Percentiles rank a stretch among this genome's conserved stretches.
phyloP scores from a whole-genome alignment of 1,284 basidiomycete genomes.

The Sporisorium reilianum region DNA sequence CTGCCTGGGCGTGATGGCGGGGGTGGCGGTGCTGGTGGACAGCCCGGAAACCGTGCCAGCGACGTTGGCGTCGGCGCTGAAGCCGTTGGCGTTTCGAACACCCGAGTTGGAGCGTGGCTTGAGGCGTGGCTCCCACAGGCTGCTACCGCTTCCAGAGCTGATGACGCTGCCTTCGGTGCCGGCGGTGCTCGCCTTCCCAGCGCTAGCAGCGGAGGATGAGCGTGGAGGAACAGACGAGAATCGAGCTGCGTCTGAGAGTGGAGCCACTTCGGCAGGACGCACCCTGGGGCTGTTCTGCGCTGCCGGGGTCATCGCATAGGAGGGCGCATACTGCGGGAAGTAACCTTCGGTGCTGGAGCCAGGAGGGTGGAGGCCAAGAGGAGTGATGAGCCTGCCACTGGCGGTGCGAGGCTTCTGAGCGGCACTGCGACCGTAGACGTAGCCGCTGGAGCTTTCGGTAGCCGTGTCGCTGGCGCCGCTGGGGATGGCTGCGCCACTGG shows the following conservation, averaged over 20 bases:
- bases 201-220: slow-evolving; percentile 47
- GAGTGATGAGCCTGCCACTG: slow-evolving; percentile 61
- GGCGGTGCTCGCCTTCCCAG: slow-evolving; percentile 34
- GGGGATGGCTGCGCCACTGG: slow-evolving; percentile 53
- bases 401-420: slow-evolving; percentile 54
- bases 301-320: slow-evolving; percentile 16
- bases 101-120: slow-evolving; percentile 33
- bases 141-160: slow-evolving; percentile 47
- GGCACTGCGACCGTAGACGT: slow-evolving; percentile 36
- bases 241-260: slow-evolving; percentile 5
- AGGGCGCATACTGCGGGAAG: slow-evolving; percentile 42
- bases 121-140: slow-evolving; percentile 53
- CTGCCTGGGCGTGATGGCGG: slow-evolving; percentile 47
- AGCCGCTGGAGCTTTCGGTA: slow-evolving; percentile 58
- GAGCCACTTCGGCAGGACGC: slow-evolving; percentile 13
- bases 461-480: slow-evolving; percentile 63
- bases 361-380: slow-evolving; percentile 49
- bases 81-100: slow-evolving; percentile 13
- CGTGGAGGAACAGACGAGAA: slow-evolving; percentile 20
- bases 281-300: slow-evolving; percentile 24
- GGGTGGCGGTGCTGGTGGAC: slow-evolving; percentile 51
- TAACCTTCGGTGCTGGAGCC: slow-evolving; percentile 46
- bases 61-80: not conserved
- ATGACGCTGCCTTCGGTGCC: slow-evolving; percentile 53
- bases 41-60: slow-evolving; percentile 23